phyloP scores from a whole-genome alignment of 2,329 filamentous ascomycete species.

The Fusarium subtropicale region DNA sequence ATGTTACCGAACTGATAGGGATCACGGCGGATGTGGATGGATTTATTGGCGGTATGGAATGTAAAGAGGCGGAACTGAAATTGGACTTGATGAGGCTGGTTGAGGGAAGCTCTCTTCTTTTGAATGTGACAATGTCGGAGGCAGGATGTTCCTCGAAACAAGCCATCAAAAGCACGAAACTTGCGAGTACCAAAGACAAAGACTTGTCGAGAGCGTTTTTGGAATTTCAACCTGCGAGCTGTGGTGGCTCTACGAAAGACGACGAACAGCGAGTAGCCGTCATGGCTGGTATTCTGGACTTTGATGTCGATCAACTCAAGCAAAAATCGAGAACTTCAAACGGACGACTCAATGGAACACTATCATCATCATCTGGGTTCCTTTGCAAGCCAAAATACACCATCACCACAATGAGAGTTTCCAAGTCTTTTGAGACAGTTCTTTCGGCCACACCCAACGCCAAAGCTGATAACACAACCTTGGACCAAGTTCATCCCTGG shows the following conservation, averaged over 20 bases:
- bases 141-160: conserved; percentile 36
- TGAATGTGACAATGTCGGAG: conserved; percentile 50
- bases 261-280: conserved; percentile 44
- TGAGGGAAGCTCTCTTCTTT: conserved; percentile 26
- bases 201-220: conserved; percentile 34
- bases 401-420: conserved; percentile 33
- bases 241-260: conserved; percentile 26
- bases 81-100: conserved; percentile 43
- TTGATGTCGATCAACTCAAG: conserved; percentile 36
- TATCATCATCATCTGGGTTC: conserved; percentile 33
- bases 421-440: conserved; percentile 32
- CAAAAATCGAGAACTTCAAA: conserved; percentile 25
- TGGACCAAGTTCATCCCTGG: conserved; percentile 41
- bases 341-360: conserved; percentile 17
- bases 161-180: conserved; percentile 30
- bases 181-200: conserved; percentile 25
- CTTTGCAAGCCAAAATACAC: conserved; percentile 42
- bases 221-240: conserved; percentile 35
- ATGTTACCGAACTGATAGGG: conserved; percentile 40
- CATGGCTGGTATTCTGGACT: conserved; percentile 30
- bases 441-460: conserved; percentile 15
- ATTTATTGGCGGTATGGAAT: conserved; percentile 50
- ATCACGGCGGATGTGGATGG: conserved; percentile 52
- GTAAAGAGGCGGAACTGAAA: conserved; percentile 45
- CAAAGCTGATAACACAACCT: conserved; percentile 28